Base-by-base conservation (phyloP, 1,284 basidiomycete genomes). In the Cystobasidium slooffiae region DNA sequence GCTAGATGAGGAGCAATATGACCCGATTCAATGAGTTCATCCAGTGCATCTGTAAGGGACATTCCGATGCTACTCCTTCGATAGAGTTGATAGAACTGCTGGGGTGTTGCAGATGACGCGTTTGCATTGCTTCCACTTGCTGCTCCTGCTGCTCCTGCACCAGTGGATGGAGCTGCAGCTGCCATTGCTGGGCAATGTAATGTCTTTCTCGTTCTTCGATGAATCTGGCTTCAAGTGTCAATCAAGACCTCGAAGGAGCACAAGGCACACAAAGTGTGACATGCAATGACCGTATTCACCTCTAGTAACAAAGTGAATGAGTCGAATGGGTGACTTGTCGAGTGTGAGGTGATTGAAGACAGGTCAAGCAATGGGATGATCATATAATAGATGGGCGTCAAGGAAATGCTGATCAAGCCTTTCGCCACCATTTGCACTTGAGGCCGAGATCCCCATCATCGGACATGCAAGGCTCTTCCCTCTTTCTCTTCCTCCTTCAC, bases 11-110 rank as follows among this genome's bases (percentile, higher is more conserved):
- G 96, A 22, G 95, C 97, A 79, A 99, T 98, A 74, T 93, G 91
- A 1, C 96, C 96, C 78, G 91, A 93, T 66, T 95, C 97, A 81
- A 99, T 99, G 76, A 99, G 88, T 85, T 99, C 96, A 84, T 99
- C 96, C 79, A 99, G 88, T 77, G 96, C 94, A 85, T 99, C 96
- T n/a, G 96, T 97, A 72, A 99, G 87, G 59, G 96, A 94, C 86
- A 95, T 93, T 53, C 96, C 96, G 83, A 98, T 93, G 78, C 96
- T 98, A 74, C 37, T 61, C 20, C 63, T 62, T 39, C 76, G 75
- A 64, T 77, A 77, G 18, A 77, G 75, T 56, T 77, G 75, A 39
- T 74, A 77, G 68, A 68, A 77, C 43, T 75, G 67, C 8, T 41
- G 12, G 18, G 56, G 41, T 52, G 22, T 44, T 70, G 53, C 43